Percentiles rank a stretch among this genome's conserved stretches.
phyloP scores from a whole-genome alignment of 331 rosid genomes.

The Malus hybrid region DNA sequence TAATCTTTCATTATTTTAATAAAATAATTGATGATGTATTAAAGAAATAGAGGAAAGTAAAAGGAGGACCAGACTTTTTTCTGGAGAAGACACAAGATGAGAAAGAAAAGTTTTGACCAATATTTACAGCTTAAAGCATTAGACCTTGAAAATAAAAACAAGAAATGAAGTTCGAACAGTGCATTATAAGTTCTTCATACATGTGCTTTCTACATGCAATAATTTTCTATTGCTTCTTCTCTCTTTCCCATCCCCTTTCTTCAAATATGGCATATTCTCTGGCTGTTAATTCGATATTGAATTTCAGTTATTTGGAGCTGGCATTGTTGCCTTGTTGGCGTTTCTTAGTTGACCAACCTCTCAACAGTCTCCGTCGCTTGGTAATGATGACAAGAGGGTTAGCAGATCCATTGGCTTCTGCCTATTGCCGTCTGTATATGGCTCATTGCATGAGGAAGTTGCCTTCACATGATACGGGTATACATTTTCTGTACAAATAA shows the following conservation, averaged over 20 bases:
- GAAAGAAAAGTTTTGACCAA: neutral
- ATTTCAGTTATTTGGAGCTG: constrained; percentile 80
- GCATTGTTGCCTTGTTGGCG: constrained; percentile 91
- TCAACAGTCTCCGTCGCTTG: constrained; percentile 56
- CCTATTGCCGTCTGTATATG: constrained; percentile 75
- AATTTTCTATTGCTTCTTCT: constrained; percentile 1
- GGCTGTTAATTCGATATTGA: constrained; percentile 16
- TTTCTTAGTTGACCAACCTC: constrained; percentile 65
- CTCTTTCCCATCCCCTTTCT: neutral
- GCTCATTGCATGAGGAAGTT: constrained; percentile 72
- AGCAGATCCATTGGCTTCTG: constrained; percentile 87
- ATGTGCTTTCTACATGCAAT: neutral
- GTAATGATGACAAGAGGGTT: constrained; percentile 83
- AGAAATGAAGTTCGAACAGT: neutral
- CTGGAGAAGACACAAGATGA: neutral
- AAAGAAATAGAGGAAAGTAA: neutral
- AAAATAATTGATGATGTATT: neutral
- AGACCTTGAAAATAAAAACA: neutral
- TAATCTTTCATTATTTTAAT: neutral
- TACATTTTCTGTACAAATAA: neutral
- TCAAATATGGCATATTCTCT: constrained; percentile 5
- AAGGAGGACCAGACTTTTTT: neutral
- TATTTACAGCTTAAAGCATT: neutral
- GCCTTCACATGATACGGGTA: constrained; percentile 65
- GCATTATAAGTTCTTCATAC: neutral